These are phyloP conservation scores for Plasmodium inui DNA, from an alignment of 169 alveolate genomes.

Conservation along the genomic window DNA sequence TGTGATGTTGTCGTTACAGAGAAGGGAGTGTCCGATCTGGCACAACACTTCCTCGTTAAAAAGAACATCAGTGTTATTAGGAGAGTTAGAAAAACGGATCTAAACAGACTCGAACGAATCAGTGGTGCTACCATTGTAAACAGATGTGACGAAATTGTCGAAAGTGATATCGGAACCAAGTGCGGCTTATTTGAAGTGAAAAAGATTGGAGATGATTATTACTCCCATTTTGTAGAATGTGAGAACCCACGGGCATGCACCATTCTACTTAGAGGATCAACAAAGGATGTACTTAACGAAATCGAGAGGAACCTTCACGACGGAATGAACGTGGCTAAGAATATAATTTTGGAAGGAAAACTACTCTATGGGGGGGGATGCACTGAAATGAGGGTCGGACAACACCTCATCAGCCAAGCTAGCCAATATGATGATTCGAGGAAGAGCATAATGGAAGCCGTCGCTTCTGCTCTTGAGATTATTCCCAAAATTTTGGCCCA, in stretches of 20 bases:
- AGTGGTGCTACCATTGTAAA: constrained; percentile 98
- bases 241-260: constrained; percentile 98
- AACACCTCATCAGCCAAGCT: constrained; percentile 91
- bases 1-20: constrained; percentile 99
- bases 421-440: constrained; percentile 38
- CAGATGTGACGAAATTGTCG: constrained; percentile 97
- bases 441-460: constrained; percentile 95
- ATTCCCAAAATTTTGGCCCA: constrained; percentile 99
- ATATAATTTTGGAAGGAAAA: constrained; percentile 95
- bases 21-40: constrained; percentile 96
- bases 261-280: constrained; percentile 97
- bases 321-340: constrained; percentile 98
- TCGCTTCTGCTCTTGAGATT: constrained; percentile 97
- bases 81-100: constrained; percentile 96
- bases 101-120: constrained; percentile 95
- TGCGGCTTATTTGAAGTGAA: constrained; percentile 97
- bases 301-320: constrained; percentile 97
- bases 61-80: constrained; percentile 95
- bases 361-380: constrained; percentile 99
- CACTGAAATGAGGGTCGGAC: constrained; percentile 97
- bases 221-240: constrained; percentile 89
- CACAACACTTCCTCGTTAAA: constrained; percentile 97
- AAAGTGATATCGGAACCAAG: constrained; percentile 94
- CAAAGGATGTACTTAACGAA: constrained; percentile 99
- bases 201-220: constrained; percentile 93